These are phyloP conservation scores for Coemansia sp. DNA, from an alignment of 192 early-diverging fungal species.

Conservation along the genomic window DNA sequence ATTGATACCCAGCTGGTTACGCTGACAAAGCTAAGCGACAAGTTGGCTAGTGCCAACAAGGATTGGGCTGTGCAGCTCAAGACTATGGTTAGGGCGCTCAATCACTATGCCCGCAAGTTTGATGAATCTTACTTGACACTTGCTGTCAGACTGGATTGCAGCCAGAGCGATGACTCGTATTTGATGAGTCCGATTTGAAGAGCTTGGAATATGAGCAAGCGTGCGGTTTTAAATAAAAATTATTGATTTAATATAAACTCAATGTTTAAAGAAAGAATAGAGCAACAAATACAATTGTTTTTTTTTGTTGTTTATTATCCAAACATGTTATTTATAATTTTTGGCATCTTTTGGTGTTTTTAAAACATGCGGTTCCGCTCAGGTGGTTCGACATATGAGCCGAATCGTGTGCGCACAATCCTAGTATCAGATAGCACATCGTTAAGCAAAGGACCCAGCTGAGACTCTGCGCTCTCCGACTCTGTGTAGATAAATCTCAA, in stretches of 20 bases:
- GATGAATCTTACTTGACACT: constrained; percentile 68
- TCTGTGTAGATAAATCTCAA: constrained; percentile 30
- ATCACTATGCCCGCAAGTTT: constrained; percentile 76
- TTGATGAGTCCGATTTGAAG: not conserved
- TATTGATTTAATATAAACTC: not conserved
- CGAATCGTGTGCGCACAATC: constrained; percentile 33
- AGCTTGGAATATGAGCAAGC: too few relatives aligned
- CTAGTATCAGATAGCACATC: constrained; percentile 12
- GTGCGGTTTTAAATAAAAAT: not conserved
- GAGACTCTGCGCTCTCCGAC: constrained; percentile 7
- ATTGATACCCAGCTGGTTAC: constrained; percentile 24
- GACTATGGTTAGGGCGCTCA: constrained; percentile 71
- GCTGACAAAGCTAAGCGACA: constrained; percentile 42
- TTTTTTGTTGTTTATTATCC: too few relatives aligned
- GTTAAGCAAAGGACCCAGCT: constrained; percentile 11
- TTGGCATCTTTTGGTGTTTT: not conserved
- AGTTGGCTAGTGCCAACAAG: constrained; percentile 41
- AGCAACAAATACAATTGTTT: too few relatives aligned
- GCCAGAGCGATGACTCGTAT: constrained; percentile 12
- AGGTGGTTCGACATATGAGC: constrained; percentile 30
- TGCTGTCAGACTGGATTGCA: constrained; percentile 41
- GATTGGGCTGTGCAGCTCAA: constrained; percentile 65
- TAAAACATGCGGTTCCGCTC: too few relatives aligned
- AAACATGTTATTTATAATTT: not conserved
- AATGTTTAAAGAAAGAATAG: too few relatives aligned